Percentiles rank a stretch among this genome's conserved stretches.
phyloP scores from a whole-genome alignment of 371 early-diverging fungal species.

The Gilbertella persicaria region DNA sequence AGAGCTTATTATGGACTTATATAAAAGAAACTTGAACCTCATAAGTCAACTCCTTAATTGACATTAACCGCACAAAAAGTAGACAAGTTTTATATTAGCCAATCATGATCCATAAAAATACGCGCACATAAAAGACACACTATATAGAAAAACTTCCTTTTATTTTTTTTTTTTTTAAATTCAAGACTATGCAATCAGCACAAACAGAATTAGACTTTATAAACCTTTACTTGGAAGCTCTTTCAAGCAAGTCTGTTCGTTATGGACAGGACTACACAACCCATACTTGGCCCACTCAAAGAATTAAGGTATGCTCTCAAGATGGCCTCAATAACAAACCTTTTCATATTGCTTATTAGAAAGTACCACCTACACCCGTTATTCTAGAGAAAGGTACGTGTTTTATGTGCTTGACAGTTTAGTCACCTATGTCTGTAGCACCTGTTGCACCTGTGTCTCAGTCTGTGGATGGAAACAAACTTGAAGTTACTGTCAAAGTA shows the following conservation, averaged over 20 bases:
- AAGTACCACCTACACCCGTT: slow-evolving; percentile 8
- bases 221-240: slow-evolving; percentile 32
- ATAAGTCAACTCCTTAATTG: too few species aligned
- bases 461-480: slow-evolving; percentile 3
- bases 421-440: not conserved
- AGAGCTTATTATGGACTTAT: too few species aligned
- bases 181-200: slow-evolving; percentile 32
- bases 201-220: slow-evolving; percentile 38
- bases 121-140: too few species aligned
- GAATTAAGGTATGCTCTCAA: slow-evolving; percentile 36
- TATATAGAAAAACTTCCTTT: too few species aligned
- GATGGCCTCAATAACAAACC: not conserved
- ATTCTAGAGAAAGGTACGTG: slow-evolving; percentile 9
- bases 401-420: not conserved
- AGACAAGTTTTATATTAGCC: too few species aligned
- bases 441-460: not conserved
- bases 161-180: too few species aligned
- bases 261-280: slow-evolving; percentile 44
- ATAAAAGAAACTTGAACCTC: too few species aligned
- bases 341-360: not conserved
- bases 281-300: slow-evolving; percentile 30
- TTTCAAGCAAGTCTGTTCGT: slow-evolving; percentile 49
- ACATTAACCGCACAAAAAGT: too few species aligned
- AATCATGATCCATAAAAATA: too few species aligned
- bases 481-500: slow-evolving; percentile 42